Base-by-base conservation (phyloP, 192 early-diverging fungal genomes). In the Pecoramyces ruminantium region DNA sequence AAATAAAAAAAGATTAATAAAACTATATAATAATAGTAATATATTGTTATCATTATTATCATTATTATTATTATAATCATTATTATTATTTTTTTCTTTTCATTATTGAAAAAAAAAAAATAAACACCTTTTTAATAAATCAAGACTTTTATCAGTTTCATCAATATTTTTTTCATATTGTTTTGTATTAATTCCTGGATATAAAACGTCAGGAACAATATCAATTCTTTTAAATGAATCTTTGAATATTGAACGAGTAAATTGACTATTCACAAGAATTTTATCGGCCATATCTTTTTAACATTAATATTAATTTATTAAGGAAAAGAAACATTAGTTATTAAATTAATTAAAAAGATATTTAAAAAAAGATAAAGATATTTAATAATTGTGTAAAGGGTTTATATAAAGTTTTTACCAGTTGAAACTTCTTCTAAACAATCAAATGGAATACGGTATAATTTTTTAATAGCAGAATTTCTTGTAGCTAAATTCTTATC, bases 251-350 rank as follows among this genome's bases (percentile, higher is more conserved):
- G 85, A 82, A 28, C 90, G 88, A 28, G 97, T 98, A 81, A 96
- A 98, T 42, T 90, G 85, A 85, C 94, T 95, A 84, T 98, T 98
- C 78, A 98, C 97, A 29, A 95, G 92, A n/a, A 96, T 89, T 25
- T 90, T 87, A 83, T 98, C 95, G 9, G 97, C 94, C 88, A 95
- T 92, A 67, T 87, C 93, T 34, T 34, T 34, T 34, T 34, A 6
- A 34, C 11, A 34, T 6, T 34, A 6, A 34, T 34, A 34, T 34
- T 34, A 11, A 6, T 34, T 34, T 34, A 34, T 34, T 34, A n/a
- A n/a, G n/a, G n/a, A n/a, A n/a, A n/a, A n/a, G n/a, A n/a, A n/a
- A n/a, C n/a, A n/a, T n/a, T n/a, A n/a, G n/a, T n/a, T n/a, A n/a
- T n/a, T n/a, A n/a, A n/a, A n/a, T n/a, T n/a, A n/a, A n/a, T n/a